Evolutionary conservation across 768 basidiomycete species (phyloP).

Genomic region (Lactarius tabidus): DNA sequence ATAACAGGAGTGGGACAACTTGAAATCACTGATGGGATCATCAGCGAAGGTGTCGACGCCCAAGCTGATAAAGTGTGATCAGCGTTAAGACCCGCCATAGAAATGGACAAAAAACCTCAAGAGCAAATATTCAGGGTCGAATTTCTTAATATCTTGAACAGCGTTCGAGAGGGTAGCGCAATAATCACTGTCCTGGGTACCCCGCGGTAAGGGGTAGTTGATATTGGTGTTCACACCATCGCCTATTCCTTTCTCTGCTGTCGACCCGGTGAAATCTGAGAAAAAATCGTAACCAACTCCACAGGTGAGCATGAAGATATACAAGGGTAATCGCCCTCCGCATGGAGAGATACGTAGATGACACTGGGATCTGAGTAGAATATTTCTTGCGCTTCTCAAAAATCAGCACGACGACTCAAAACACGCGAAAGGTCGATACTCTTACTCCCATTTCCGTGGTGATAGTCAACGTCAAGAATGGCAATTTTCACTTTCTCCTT

Average conservation of each 20-base stretch:
- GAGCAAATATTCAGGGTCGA: conserved; percentile 29
- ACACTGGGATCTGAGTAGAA: conserved; percentile 34
- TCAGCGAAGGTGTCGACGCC: conserved; percentile 36
- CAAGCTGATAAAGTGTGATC: conserved; percentile 25
- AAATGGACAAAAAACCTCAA: conserved; percentile 28
- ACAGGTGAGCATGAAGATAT: conserved; percentile 1
- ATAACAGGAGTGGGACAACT: conserved; percentile 31
- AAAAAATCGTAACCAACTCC: not conserved
- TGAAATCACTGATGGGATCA: conserved; percentile 34
- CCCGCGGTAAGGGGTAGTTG: conserved; percentile 33
- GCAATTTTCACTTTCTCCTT: conserved; percentile 19
- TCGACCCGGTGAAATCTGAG: conserved; percentile 33
- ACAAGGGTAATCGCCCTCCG: conserved; percentile 35
- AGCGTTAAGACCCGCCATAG: not conserved
- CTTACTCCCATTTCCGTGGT: conserved; percentile 37
- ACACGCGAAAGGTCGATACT: not conserved
- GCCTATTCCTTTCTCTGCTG: conserved; percentile 29
- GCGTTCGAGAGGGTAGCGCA: conserved; percentile 27
- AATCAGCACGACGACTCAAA: not conserved
- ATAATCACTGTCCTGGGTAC: conserved; percentile 31
- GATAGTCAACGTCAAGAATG: conserved; percentile 38
- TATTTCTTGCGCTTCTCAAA: conserved; percentile 30
- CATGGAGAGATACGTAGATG: conserved; percentile 35
- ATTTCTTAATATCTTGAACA: conserved; percentile 23
- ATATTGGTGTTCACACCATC: conserved; percentile 29